Evolutionary conservation across 257 asterid genomes (phyloP), one percentile per base, ranked within the genome.

Genomic region (Nicotiana otophora): DNA sequence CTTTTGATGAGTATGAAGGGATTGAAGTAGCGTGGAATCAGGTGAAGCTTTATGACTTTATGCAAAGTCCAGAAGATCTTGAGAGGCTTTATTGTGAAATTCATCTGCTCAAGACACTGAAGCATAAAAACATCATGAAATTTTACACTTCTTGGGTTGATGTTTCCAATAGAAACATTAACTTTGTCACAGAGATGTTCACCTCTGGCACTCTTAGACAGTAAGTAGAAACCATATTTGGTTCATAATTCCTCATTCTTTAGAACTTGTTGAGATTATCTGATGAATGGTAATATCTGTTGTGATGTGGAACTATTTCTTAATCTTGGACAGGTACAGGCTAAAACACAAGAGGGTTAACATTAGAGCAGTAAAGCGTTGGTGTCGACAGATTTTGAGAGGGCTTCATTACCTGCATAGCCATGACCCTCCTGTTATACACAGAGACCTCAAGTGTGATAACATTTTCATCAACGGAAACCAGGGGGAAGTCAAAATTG

Each of bases 1-100:
- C 97, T 74, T 95, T 95, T 88, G 98, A 95, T 91, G 99, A 94
- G 92, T 95, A 92, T 85, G 97, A 95, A 86, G 98, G 99, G 81
- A 94, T 95, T 83, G 99, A 95, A 84, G 99, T 95, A 46, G 99
- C 98, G 17, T 95, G 99, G 98, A 95, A 95, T 75, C 99, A 95
- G 87, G 99, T 94, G 87, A 95, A 95, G 85, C 95, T 94, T 14
- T 86, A 86, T 62, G 97, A 92, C 78, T 94, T 95, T 81, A 81
- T 95, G 82, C 97, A 90, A 83, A 91, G 94, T 81, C 93, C 98
- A n/a, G 97, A 95, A 84, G 97, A 95, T 88, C 99, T 95, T 72
- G 98, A 92, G 91, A 91, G 99, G 89, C 87, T 94, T 63, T 94
- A 94, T 84, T 88, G 95, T 87, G 99, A 95, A 89, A 94, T 95